Base-by-base conservation (phyloP, 257 asterid genomes). In the Nemophila menziesii region DNA sequence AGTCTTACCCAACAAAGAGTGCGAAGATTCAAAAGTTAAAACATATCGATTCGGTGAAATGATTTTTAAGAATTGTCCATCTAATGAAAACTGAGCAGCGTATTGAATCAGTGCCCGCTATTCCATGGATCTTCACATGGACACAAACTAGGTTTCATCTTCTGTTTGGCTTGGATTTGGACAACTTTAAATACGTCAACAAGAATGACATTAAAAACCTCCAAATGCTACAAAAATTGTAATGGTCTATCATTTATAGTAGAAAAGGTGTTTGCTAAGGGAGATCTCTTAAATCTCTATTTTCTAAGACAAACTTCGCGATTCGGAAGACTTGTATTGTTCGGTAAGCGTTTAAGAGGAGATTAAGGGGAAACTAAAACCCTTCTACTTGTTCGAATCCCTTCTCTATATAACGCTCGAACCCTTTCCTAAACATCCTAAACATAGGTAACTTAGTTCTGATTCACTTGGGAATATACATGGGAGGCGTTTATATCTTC, bases 141-240 rank as follows among this genome's bases (percentile, higher is more conserved):
- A 72, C 79, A 0, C 79, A 72, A 54, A 72, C 79, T 1, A 57
- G 79, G 37, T 72, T 72, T 48, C 75, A 63, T 58, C 73, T 72
- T 36, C 79, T 75, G 79, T 68, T 29, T 72, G 79, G 79, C 79
- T 72, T n/a, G 75, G 79, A 19, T 52, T 67, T 43, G 79, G 79
- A 19, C 72, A 69, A 21, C n/a, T 68, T 66, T 46, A 67, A 50
- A 38, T 54, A 61, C 18, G 75, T 69, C 5, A 54, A 57, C 33
- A 11, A 60, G 44, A 67, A 67, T 65, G 79, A 68, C 29, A 37
- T 52, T 18, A 67, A 42, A 39, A 63, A 63, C 57, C 61, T 70
- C 9, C 59, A 62, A 48, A 57, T 56, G 56, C 61, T 72, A 33
- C 69, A 57, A 39, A 69, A 60, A 4, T 67, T 72, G 79, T 68